Evolutionary conservation across 768 basidiomycete species (phyloP).

Genomic region (Agaricus subrufescens): DNA sequence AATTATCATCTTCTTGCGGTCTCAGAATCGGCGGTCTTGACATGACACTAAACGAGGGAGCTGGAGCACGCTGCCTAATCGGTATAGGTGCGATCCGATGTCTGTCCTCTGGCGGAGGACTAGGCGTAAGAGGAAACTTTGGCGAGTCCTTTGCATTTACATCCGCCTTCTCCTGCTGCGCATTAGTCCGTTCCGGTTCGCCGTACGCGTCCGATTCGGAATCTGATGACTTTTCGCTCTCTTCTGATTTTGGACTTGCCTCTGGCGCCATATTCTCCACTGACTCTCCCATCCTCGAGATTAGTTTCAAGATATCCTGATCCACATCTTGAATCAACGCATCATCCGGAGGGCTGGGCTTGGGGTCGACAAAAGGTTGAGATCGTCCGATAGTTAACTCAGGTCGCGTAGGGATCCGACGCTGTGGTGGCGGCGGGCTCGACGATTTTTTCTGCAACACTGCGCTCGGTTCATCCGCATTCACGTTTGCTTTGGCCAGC

Average conservation of each 20-base stretch:
- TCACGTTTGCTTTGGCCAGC: constrained; percentile 25
- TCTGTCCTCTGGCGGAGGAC: constrained; percentile 9
- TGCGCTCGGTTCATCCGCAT: constrained; percentile 35
- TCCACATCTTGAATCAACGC: constrained; percentile 40
- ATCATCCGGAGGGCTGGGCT: constrained; percentile 31
- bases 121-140: constrained; percentile 11
- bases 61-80: constrained; percentile 51
- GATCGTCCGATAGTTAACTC: constrained; percentile 2
- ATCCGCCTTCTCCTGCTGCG: constrained; percentile 1
- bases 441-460: constrained; percentile 25
- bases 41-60: constrained; percentile 57
- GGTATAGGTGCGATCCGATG: constrained; percentile 48
- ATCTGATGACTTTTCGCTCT: constrained; percentile 5
- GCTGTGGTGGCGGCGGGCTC: constrained; percentile 5
- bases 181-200: constrained; percentile 9
- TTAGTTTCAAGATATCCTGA: constrained; percentile 35
- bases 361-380: constrained; percentile 7
- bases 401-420: not conserved
- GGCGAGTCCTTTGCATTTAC: not conserved
- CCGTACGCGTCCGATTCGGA: constrained; percentile 20
- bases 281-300: constrained; percentile 32
- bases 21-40: constrained; percentile 46
- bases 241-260: constrained; percentile 5
- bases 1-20: constrained; percentile 11
- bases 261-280: constrained; percentile 10